phyloP scores from a whole-genome alignment of 2,329 filamentous ascomycete genomes.

The Trichoderma atrobrunneum region DNA sequence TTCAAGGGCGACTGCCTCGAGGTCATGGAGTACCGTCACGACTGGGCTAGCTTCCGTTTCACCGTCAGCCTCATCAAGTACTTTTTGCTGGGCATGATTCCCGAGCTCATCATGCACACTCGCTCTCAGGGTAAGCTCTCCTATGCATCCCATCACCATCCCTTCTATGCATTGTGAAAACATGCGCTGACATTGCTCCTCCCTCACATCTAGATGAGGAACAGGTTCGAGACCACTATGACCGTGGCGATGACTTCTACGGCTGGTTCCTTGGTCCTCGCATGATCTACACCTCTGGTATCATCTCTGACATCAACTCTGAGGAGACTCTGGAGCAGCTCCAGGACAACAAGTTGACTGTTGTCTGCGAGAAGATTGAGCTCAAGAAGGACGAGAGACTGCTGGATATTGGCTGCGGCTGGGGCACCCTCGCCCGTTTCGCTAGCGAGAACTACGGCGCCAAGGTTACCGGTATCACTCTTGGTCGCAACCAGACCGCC shows the following conservation, averaged over 20 bases:
- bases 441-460: constrained; percentile 90
- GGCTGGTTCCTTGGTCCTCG: constrained; percentile 96
- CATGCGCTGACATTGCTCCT: constrained; percentile 15
- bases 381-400: constrained; percentile 77
- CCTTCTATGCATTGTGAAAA: background rate
- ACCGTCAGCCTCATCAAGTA: constrained; percentile 81
- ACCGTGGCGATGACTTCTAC: constrained; percentile 97
- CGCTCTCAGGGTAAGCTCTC: constrained; percentile 64
- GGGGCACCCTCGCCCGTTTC: constrained; percentile 93
- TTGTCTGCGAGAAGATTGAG: constrained; percentile 94
- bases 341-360: constrained; percentile 93
- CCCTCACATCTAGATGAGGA: constrained; percentile 63
- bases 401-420: constrained; percentile 95
- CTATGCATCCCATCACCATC: background rate
- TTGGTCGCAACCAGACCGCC: constrained; percentile 92
- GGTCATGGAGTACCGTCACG: constrained; percentile 87
- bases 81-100: constrained; percentile 83
- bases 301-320: constrained; percentile 81
- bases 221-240: constrained; percentile 96
- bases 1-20: constrained; percentile 94
- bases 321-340: constrained; percentile 93
- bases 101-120: constrained; percentile 89
- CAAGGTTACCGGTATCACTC: constrained; percentile 82
- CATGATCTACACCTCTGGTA: constrained; percentile 97
- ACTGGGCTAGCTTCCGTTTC: constrained; percentile 95